These are phyloP conservation scores for Leucogyrophana mollusca DNA, from an alignment of 768 basidiomycete species.

Conservation along the genomic window DNA sequence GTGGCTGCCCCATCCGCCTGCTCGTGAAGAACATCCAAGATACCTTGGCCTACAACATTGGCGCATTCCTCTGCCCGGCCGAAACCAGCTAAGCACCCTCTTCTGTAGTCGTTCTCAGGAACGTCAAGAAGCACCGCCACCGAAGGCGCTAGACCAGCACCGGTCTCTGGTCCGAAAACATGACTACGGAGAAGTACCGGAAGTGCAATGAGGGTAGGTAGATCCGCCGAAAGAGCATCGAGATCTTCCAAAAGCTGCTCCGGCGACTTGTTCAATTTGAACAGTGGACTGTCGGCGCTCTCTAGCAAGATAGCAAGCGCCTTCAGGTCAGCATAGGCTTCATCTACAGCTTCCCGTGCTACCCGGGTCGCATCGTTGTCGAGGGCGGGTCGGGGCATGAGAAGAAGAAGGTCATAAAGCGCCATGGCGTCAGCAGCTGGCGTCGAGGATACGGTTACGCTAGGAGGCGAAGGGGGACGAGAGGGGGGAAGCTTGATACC, in stretches of 20 bases:
- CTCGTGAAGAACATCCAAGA: conserved; percentile 48
- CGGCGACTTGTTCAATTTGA: conserved; percentile 15
- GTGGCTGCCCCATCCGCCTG: conserved; percentile 25
- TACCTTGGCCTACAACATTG: conserved; percentile 51
- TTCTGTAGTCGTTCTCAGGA: conserved; percentile 62
- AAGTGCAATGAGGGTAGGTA: conserved; percentile 74
- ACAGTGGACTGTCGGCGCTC: conserved; percentile 35
- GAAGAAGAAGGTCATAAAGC: conserved; percentile 57
- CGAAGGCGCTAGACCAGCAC: conserved; percentile 1
- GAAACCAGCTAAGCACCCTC: conserved; percentile 70
- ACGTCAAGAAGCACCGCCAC: conserved; percentile 58
- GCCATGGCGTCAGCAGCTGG: conserved; percentile 58
- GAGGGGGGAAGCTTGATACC: conserved; percentile 65
- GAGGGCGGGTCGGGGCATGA: conserved; percentile 59
- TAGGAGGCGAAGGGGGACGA: conserved; percentile 64
- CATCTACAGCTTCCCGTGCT: conserved; percentile 80
- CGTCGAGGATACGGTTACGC: conserved; percentile 32
- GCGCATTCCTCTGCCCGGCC: conserved; percentile 77
- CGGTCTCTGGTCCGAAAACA: conserved; percentile 17
- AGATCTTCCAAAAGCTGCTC: conserved; percentile 41
- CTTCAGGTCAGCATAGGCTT: conserved; percentile 66
- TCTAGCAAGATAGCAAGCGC: conserved; percentile 60
- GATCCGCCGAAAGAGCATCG: conserved; percentile 52
- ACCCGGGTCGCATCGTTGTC: conserved; percentile 47
- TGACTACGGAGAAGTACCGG: conserved; percentile 59